Evolutionary conservation across 305 asterid species (phyloP).

Genomic region (Fraxinus platypoda): DNA sequence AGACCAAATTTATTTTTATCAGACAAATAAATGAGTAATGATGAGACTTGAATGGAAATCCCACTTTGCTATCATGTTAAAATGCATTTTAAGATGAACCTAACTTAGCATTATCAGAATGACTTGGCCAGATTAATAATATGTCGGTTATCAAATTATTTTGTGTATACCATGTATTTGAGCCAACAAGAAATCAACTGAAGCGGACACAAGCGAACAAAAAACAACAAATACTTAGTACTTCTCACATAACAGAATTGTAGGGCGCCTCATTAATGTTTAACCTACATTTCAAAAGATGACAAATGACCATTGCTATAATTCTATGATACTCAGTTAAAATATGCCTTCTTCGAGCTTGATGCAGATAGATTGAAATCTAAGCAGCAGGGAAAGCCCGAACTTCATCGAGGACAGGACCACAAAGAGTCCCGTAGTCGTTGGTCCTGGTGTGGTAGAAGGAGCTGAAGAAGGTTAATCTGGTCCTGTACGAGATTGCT

Average conservation of each 20-base stretch:
- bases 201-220: neutral
- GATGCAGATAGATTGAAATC: neutral
- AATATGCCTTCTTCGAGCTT: neutral
- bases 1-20: too few relatives aligned
- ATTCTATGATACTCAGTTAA: neutral
- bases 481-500: constrained; percentile 38
- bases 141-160: neutral
- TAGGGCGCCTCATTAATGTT: constrained; percentile 5
- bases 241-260: neutral
- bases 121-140: neutral
- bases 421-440: constrained; percentile 45
- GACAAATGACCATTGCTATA: constrained; percentile 1
- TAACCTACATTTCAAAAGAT: neutral
- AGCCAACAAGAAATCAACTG: neutral
- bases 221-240: neutral
- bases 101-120: neutral
- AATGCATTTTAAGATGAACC: neutral
- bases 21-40: neutral
- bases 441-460: constrained; percentile 44
- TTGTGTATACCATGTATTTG: neutral
- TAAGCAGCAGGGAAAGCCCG: constrained; percentile 29
- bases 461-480: constrained; percentile 57
- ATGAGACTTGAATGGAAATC: neutral
- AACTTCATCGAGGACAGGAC: constrained; percentile 50
- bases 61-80: neutral